phyloP scores from a whole-genome alignment of 345 rosid species.

The Pistacia atlantica region DNA sequence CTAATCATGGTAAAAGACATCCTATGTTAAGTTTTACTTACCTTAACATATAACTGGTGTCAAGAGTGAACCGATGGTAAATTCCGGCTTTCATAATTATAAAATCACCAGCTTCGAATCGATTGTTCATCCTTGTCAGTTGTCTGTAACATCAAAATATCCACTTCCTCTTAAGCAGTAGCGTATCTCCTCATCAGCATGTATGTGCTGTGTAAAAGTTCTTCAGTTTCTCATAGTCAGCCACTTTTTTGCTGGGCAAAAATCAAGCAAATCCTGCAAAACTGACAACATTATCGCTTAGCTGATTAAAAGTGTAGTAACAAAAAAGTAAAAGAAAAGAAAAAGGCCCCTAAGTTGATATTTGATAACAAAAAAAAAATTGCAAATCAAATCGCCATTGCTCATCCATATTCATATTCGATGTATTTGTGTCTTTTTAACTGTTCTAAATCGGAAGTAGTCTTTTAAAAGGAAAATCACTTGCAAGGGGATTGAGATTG shows the following conservation, averaged over 20 bases:
- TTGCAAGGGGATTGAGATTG: too few relatives aligned
- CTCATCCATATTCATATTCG: too few relatives aligned
- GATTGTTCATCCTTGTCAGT: slow-evolving; percentile 48
- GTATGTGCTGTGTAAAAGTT: slow-evolving; percentile 89
- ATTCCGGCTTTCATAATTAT: slow-evolving; percentile 79
- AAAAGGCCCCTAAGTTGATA: neutral
- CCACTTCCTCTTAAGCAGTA: slow-evolving; percentile 85
- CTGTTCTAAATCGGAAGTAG: too few relatives aligned
- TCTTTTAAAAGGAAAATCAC: too few relatives aligned
- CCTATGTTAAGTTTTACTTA: slow-evolving; percentile 19
- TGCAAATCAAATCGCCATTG: too few relatives aligned
- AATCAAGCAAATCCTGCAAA: slow-evolving; percentile 71
- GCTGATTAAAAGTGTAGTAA: neutral
- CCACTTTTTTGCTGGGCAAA: slow-evolving; percentile 76
- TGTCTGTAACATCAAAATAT: slow-evolving; percentile 86
- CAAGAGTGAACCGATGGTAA: slow-evolving; percentile 90
- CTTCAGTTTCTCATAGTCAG: slow-evolving; percentile 81
- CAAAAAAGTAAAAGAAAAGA: neutral
- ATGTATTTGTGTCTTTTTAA: too few relatives aligned
- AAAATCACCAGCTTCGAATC: slow-evolving; percentile 83
- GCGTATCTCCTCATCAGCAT: slow-evolving; percentile 87
- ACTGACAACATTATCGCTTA: neutral
- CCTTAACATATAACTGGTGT: slow-evolving; percentile 75
- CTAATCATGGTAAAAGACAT: too few relatives aligned
- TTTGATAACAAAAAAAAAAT: too few relatives aligned